Percentiles rank a stretch among this genome's conserved stretches.
These are phyloP conservation scores for Eucalyptus sp. DNA, from an alignment of 345 rosid genomes.

Conservation along the genomic window DNA sequence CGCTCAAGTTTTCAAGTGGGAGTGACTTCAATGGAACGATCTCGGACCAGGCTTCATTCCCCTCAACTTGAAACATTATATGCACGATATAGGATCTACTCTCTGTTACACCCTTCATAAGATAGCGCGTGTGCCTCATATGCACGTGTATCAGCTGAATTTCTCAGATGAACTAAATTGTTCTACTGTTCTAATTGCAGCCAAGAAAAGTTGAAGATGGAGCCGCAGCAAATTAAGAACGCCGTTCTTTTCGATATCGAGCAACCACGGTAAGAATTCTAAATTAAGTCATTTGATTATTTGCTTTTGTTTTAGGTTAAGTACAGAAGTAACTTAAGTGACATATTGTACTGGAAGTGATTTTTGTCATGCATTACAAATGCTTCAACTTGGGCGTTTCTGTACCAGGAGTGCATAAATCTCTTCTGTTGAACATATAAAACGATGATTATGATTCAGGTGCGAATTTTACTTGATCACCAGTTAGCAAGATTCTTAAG, in stretches of 20 bases:
- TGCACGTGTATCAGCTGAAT: not conserved
- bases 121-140: not conserved
- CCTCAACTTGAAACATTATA: conserved; percentile 10
- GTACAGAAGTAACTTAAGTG: not conserved
- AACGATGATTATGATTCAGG: not conserved
- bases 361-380: not conserved
- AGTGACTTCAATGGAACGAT: conserved; percentile 12
- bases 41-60: conserved; percentile 70
- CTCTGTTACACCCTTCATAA: not conserved
- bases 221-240: not conserved
- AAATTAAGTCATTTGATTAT: not conserved
- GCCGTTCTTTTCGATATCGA: not conserved
- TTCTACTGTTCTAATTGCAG: not conserved
- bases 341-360: not conserved
- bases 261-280: not conserved
- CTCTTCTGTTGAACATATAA: not conserved
- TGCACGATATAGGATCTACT: not conserved
- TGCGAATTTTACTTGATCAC: not conserved
- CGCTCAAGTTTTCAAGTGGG: not conserved
- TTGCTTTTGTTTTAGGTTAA: not conserved
- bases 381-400: not conserved
- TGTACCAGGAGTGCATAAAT: not conserved
- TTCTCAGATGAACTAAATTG: not conserved
- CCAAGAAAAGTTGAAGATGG: not conserved
- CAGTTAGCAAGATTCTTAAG: not conserved